These are phyloP conservation scores for Rhododendron kiyosumense DNA, from an alignment of 148 eudicot genomes.

Conservation along the genomic window DNA sequence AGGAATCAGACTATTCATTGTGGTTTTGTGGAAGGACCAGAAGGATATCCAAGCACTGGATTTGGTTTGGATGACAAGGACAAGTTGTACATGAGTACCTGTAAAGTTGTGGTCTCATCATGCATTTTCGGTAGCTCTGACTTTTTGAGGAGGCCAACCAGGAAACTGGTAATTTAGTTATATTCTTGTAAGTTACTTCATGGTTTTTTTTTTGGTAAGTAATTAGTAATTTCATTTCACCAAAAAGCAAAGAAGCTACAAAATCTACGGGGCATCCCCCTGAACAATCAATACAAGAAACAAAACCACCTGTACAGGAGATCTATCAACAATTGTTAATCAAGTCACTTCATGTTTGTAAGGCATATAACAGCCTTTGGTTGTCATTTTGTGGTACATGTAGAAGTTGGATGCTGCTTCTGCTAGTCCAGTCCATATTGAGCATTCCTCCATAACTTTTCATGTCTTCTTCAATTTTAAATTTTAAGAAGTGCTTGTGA, in stretches of 20 bases:
- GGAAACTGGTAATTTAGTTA: constrained; percentile 56
- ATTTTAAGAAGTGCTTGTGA: background rate
- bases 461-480: background rate
- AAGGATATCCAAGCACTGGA: constrained; percentile 64
- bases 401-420: constrained; percentile 1
- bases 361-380: background rate
- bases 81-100: constrained; percentile 57
- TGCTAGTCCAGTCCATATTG: background rate
- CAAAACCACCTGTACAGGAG: too few relatives aligned
- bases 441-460: background rate
- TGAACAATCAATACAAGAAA: too few relatives aligned
- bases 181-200: constrained; percentile 11
- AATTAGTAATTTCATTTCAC: too few relatives aligned
- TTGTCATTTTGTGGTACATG: background rate
- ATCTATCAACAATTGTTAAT: too few relatives aligned
- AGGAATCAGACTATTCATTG: constrained; percentile 78
- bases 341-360: too few relatives aligned
- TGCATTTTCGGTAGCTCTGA: constrained; percentile 98
- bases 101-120: constrained; percentile 76
- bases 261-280: too few relatives aligned
- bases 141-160: constrained; percentile 84
- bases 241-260: too few relatives aligned
- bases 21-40: constrained; percentile 77
- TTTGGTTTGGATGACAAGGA: constrained; percentile 77
- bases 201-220: background rate